Conservation (phyloP, 2,329 filamentous ascomycete species). For the Onygenales sp. region DNA sequence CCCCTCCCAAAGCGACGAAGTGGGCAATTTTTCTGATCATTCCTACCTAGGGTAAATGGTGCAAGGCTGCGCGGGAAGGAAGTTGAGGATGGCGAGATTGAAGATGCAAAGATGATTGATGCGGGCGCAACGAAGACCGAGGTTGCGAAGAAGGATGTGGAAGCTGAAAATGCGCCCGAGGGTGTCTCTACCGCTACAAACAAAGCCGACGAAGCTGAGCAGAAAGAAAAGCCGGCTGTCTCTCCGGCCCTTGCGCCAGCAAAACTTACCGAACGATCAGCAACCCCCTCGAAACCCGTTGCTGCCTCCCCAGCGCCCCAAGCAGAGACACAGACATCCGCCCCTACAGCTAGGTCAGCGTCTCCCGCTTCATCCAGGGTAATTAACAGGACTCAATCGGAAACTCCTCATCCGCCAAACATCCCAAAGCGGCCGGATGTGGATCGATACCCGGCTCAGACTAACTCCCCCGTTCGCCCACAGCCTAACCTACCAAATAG, state of each 20-base stretch:
- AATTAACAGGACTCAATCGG: conserved; percentile 14
- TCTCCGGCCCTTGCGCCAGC: conserved; percentile 6
- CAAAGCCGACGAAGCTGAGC: conserved; percentile 1
- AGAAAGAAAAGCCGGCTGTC: conserved; percentile 7
- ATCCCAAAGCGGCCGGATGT: conserved; percentile 31
- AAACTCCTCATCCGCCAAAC: conserved; percentile 20
- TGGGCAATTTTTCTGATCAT: conserved; percentile 14
- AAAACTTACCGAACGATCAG: background rate
- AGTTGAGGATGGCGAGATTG: conserved; percentile 37
- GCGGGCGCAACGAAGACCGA: conserved; percentile 10
- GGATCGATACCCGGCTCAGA: conserved; percentile 20
- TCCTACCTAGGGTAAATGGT: conserved; percentile 20
- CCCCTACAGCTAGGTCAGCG: background rate
- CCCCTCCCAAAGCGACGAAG: background rate
- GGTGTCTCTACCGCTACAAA: background rate
- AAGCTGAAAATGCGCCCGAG: conserved; percentile 1
- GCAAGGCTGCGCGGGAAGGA: conserved; percentile 20
- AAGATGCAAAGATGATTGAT: conserved; percentile 36
- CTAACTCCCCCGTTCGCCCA: conserved; percentile 19
- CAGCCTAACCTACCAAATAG: conserved; percentile 28
- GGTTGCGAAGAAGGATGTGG: conserved; percentile 6
- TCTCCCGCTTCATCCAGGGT: background rate
- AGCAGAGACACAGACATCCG: background rate
- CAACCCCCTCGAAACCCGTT: background rate
- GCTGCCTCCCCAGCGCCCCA: background rate